phyloP scores from a whole-genome alignment of 768 basidiomycete species.

The Hericium erinaceus region DNA sequence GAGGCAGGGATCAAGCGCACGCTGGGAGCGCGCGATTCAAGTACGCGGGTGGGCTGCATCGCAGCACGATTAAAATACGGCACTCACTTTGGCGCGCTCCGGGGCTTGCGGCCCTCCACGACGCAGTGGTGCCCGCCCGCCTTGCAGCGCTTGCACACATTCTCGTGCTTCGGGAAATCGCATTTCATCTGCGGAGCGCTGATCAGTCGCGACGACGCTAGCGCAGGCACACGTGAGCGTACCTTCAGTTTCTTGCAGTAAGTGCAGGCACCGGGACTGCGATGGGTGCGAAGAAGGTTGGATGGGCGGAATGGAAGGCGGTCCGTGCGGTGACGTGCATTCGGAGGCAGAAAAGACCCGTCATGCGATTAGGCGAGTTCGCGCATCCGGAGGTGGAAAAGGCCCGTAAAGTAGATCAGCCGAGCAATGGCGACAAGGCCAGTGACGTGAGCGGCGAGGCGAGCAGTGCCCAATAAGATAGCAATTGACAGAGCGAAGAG shows the following conservation, averaged over 20 bases:
- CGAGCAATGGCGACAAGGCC: too few species aligned
- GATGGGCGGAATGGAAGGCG: too few species aligned
- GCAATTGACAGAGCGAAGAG: too few species aligned
- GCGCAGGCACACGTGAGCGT: constrained; percentile 16
- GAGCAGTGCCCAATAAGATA: too few species aligned
- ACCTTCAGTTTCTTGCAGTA: constrained; percentile 88
- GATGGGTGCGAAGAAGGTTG: neutral
- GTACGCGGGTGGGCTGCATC: too few species aligned
- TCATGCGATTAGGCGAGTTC: too few species aligned
- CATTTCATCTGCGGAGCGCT: constrained; percentile 64
- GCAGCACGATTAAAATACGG: too few species aligned
- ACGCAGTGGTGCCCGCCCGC: constrained; percentile 67
- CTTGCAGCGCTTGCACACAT: constrained; percentile 74
- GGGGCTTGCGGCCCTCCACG: constrained; percentile 75
- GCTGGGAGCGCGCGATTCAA: neutral
- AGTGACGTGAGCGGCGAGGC: too few species aligned
- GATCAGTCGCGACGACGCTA: neutral
- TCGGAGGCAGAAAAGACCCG: too few species aligned
- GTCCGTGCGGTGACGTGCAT: too few species aligned
- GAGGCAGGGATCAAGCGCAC: neutral
- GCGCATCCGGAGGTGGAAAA: too few species aligned
- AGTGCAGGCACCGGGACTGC: constrained; percentile 72
- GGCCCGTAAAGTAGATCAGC: too few species aligned
- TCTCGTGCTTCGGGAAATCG: constrained; percentile 62
- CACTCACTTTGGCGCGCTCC: constrained; percentile 75